A percentile compares a stretch with the other conserved stretches of the same genome.
Conservation (phyloP, 345 rosid genomes). For the Ricinus communis region DNA sequence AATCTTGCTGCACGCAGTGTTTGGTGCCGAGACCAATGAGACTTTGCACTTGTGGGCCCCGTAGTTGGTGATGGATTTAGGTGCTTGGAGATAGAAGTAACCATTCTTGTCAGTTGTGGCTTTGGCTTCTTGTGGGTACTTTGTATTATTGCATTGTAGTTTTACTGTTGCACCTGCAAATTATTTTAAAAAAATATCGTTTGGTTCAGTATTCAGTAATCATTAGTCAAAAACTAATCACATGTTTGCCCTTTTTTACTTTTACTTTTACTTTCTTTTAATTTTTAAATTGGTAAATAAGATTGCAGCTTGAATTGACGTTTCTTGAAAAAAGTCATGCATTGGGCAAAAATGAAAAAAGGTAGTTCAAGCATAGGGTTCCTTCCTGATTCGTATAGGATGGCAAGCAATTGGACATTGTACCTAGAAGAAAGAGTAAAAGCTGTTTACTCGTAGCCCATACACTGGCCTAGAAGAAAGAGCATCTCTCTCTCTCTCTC, state of each 20-base stretch:
- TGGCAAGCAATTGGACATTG: neutral
- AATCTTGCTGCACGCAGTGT: slow-evolving; percentile 42
- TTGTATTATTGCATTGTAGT: slow-evolving; percentile 67
- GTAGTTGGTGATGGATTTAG: slow-evolving; percentile 66
- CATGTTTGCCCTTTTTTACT: neutral
- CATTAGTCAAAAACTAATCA: neutral
- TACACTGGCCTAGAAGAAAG: neutral
- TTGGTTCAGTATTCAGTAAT: neutral
- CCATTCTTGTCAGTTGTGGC: slow-evolving; percentile 75
- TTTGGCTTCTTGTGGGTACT: slow-evolving; percentile 23
- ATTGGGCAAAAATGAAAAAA: neutral
- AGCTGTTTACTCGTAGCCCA: neutral
- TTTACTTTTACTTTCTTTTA: neutral
- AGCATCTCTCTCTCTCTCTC: neutral
- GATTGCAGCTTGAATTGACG: neutral
- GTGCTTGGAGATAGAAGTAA: slow-evolving; percentile 63
- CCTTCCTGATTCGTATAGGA: too few species aligned
- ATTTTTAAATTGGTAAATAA: neutral
- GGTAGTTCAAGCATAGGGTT: too few species aligned
- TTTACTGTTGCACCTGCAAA: slow-evolving; percentile 67
- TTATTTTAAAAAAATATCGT: neutral
- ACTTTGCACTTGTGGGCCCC: slow-evolving; percentile 80
- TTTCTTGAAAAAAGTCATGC: neutral
- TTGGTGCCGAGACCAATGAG: slow-evolving; percentile 46
- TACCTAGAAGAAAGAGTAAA: neutral